Conservation (phyloP, 1,284 basidiomycete genomes). For the Rhodotorula sp. region DNA sequence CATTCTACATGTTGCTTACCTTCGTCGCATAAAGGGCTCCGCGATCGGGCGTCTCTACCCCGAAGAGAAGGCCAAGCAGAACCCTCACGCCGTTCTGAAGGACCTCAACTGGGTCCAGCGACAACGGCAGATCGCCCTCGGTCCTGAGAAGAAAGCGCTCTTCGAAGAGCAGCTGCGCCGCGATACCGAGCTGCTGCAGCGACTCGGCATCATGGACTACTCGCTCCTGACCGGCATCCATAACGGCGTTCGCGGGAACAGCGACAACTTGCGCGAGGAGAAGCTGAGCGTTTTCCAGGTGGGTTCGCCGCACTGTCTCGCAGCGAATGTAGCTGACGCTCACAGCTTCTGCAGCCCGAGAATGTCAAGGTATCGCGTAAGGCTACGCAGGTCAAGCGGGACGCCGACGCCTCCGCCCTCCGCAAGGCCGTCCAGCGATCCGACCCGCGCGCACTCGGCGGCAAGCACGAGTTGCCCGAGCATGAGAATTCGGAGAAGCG, state of each 20-base stretch:
- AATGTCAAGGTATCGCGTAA: constrained; percentile 58
- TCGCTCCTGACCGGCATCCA: constrained; percentile 91
- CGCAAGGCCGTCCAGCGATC: constrained; percentile 79
- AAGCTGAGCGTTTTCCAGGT: constrained; percentile 90
- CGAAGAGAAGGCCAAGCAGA: constrained; percentile 75
- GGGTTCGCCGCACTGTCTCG: constrained; percentile 36
- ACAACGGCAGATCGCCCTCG: constrained; percentile 73
- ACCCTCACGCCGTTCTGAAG: constrained; percentile 86
- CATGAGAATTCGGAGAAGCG: constrained; percentile 69
- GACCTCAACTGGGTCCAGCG: constrained; percentile 95
- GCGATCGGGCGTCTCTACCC: constrained; percentile 85
- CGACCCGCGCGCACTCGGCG: constrained; percentile 71
- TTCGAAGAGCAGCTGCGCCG: constrained; percentile 84
- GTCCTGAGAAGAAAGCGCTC: constrained; percentile 88
- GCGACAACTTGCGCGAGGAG: constrained; percentile 83
- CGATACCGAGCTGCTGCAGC: constrained; percentile 81
- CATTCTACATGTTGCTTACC: not conserved
- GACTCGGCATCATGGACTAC: constrained; percentile 92
- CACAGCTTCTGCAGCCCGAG: constrained; percentile 58
- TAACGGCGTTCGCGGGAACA: constrained; percentile 84
- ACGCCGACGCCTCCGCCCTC: constrained; percentile 64
- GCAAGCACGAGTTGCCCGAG: constrained; percentile 64
- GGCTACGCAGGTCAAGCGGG: constrained; percentile 57
- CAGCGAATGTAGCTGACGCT: not conserved
- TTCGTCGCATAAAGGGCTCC: constrained; percentile 59